These are phyloP conservation scores for Aquilaria malaccensis DNA, from an alignment of 345 rosid species.

Conservation along the genomic window DNA sequence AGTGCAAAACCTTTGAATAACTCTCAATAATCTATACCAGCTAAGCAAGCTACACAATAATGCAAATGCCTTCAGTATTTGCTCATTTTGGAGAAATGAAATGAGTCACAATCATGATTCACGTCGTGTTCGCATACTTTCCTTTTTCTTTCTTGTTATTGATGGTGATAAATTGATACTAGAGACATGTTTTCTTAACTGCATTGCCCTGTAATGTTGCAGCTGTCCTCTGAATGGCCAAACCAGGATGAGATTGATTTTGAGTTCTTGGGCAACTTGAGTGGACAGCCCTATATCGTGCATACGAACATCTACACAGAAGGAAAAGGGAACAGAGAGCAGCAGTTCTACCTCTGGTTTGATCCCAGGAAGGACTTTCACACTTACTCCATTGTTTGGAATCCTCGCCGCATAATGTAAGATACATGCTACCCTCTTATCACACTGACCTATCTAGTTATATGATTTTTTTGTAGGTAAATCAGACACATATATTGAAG, in stretches of 20 bases:
- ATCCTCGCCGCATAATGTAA: constrained; percentile 43
- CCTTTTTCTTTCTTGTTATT: not conserved
- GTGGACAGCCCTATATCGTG: constrained; percentile 51
- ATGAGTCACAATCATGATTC: not conserved
- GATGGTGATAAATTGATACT: not conserved
- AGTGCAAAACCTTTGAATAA: no score
- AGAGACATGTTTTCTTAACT: not conserved
- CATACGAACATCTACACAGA: constrained; percentile 59
- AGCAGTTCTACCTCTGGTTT: constrained; percentile 58
- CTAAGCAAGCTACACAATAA: no score
- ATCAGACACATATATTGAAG: no score
- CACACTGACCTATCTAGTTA: not conserved
- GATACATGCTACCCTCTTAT: not conserved
- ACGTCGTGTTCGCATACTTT: not conserved
- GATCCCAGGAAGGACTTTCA: constrained; percentile 58
- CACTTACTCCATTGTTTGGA: constrained; percentile 60
- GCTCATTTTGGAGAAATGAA: no score
- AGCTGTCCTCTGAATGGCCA: constrained; percentile 42
- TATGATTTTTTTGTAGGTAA: no score
- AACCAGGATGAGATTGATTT: constrained; percentile 65
- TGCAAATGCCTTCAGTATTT: no score
- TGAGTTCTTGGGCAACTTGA: constrained; percentile 56
- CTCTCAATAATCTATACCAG: no score
- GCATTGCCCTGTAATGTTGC: constrained; percentile 3
- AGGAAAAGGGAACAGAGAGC: constrained; percentile 57